A percentile compares a stretch with the other conserved stretches of the same genome.
phyloP scores from a whole-genome alignment of 2,329 filamentous ascomycete genomes.

The Fusarium lateritium region DNA sequence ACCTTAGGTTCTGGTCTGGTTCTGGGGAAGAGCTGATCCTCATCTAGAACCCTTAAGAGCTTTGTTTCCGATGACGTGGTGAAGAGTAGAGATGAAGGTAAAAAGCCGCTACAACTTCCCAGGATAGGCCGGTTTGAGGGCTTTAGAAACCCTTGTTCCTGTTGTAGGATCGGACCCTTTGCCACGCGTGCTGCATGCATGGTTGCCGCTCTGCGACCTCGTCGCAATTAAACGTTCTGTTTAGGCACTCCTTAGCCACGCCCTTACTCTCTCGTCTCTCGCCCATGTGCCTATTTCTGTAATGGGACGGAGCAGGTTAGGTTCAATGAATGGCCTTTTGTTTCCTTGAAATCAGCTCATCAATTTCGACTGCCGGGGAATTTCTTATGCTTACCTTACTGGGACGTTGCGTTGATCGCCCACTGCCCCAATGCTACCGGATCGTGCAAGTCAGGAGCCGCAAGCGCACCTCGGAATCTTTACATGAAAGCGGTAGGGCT shows the following conservation, averaged over 20 bases:
- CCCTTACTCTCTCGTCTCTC: conserved; percentile 39
- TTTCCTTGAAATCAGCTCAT: conserved; percentile 16
- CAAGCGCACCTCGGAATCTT: conserved; percentile 36
- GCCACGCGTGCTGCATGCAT: conserved; percentile 44
- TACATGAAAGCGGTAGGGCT: conserved; percentile 38
- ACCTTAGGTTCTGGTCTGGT: not conserved
- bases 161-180: conserved; percentile 39
- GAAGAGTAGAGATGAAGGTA: conserved; percentile 23
- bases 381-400: conserved; percentile 26
- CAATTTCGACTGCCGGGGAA: conserved; percentile 24
- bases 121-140: conserved; percentile 32
- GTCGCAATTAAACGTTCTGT: conserved; percentile 30
- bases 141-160: conserved; percentile 37
- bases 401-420: conserved; percentile 37
- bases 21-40: conserved; percentile 31
- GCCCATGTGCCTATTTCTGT: conserved; percentile 30
- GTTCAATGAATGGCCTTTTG: conserved; percentile 16
- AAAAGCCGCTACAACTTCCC: conserved; percentile 1
- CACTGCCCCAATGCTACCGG: conserved; percentile 36
- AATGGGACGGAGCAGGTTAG: conserved; percentile 20
- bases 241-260: conserved; percentile 32
- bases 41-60: conserved; percentile 20
- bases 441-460: conserved; percentile 37
- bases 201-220: conserved; percentile 34
- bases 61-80: conserved; percentile 34